Percentiles rank a stretch among this genome's conserved stretches.
These are phyloP conservation scores for Chytridiales sp. DNA, from an alignment of 371 early-diverging fungal genomes.

Conservation along the genomic window DNA sequence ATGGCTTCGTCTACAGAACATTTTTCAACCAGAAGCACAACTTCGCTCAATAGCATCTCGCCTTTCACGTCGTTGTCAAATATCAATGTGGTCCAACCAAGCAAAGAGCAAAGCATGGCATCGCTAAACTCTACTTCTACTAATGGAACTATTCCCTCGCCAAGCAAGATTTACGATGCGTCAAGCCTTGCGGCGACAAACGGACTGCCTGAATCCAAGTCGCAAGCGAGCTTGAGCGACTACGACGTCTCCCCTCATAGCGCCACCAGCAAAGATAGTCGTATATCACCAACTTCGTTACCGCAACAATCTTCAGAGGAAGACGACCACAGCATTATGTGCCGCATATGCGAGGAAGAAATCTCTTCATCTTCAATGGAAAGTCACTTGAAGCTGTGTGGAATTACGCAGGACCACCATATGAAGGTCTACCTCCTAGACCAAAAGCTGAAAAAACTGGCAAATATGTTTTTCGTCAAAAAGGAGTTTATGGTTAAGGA, in stretches of 20 bases:
- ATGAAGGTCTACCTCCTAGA: conserved; percentile 58
- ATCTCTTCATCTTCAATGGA: conserved; percentile 52
- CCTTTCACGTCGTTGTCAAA: no score
- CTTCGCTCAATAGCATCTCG: no score
- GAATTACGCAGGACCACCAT: conserved; percentile 60
- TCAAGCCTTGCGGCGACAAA: not conserved
- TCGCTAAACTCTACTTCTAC: no score
- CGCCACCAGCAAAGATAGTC: not conserved
- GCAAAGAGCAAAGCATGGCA: no score
- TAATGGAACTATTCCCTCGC: no score
- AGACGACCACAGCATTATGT: conserved; percentile 43
- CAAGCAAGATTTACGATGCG: not conserved
- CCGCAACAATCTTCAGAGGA: not conserved
- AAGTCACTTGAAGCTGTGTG: conserved; percentile 61
- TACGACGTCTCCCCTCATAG: not conserved
- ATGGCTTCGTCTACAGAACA: no score
- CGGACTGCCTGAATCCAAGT: not conserved
- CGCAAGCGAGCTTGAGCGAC: not conserved
- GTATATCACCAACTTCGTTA: not conserved
- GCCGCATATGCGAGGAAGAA: conserved; percentile 70
- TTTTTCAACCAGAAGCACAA: no score
- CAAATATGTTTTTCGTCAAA: conserved; percentile 11
- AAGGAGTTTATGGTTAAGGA: conserved; percentile 17
- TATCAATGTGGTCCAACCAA: no score
- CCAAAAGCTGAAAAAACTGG: conserved; percentile 45